Evolutionary conservation across 345 rosid species (phyloP), one percentile per base, ranked within the genome.

Genomic region (Zanthoxylum bungeanum): DNA sequence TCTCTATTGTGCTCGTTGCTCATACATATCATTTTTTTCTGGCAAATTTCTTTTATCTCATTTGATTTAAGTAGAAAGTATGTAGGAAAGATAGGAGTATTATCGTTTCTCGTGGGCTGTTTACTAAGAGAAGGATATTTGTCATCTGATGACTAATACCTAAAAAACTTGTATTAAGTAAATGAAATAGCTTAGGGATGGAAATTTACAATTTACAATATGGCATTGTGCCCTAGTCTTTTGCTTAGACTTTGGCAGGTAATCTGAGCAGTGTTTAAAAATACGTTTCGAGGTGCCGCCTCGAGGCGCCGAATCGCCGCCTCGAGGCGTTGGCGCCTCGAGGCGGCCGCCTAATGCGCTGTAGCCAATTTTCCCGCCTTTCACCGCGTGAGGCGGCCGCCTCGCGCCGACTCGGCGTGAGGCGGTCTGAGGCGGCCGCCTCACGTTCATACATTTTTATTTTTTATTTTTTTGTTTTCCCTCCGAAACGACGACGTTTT

Each of bases 1-100:
- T 56, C 72, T n/a, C 40, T 24, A 19, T 19, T 25, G 27, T 64
- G 22, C 69, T 73, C 62, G 27, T 57, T 64, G 22, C 69, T 73
- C 62, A 36, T 57, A 59, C 17, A n/a, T 72, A 14, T 68, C 33
- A 1, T 62, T 30, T 46, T 55, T 57, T 27, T 16, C 11, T 30
- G 42, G 52, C 42, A 25, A 7, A 34, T 21, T n/a, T 33, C 34
- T 42, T 52, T 68, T 44, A 25, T 40, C 4, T 8, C 24, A 5
- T 24, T 68, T 11, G 36, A 33, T 49, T n/a, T 14, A 8, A 40
- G 31, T 11, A 42, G 53, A 64, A 62, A 28, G 14, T 39, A 37
- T 64, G 68, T 44, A 19, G 25, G 33, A 64, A 25, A 64, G 25
- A 14, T 57, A 31, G 25, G 42, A 19, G 25, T 31, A 59, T n/a